These are phyloP conservation scores for Tetrahymena borealis DNA, from an alignment of 73 alveolate genomes.

Conservation along the genomic window DNA sequence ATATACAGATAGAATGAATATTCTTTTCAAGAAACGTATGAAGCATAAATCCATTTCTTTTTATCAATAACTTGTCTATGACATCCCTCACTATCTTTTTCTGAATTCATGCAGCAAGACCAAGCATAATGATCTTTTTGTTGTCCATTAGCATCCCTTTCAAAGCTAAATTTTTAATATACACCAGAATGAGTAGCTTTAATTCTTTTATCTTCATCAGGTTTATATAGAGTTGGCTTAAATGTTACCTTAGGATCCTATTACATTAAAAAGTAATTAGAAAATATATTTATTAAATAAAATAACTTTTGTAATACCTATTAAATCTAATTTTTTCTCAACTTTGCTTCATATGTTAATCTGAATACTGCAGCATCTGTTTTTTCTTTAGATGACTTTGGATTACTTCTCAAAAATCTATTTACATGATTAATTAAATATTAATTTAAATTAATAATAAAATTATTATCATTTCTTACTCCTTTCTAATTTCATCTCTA, in stretches of 20 bases:
- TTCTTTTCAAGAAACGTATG: neutral
- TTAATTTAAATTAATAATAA: neutral
- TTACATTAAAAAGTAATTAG: neutral
- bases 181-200: neutral
- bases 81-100: neutral
- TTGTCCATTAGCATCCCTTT: neutral
- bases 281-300: neutral
- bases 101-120: neutral
- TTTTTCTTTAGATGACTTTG: conserved; percentile 21
- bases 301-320: neutral
- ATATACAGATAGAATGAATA: neutral
- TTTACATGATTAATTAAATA: neutral
- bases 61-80: neutral
- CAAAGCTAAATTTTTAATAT: neutral
- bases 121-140: neutral
- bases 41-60: neutral
- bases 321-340: conserved; percentile 14
- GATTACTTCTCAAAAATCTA: conserved; percentile 9
- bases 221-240: neutral
- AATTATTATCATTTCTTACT: neutral
- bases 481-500: conserved; percentile 15
- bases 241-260: neutral
- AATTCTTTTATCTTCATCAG: neutral
- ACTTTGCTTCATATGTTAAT: conserved; percentile 36
- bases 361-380: conserved; percentile 42